Evolutionary conservation across 2,329 filamentous ascomycete species (phyloP), one percentile per base, ranked within the genome.

Genomic region (Dothistroma septosporum): DNA sequence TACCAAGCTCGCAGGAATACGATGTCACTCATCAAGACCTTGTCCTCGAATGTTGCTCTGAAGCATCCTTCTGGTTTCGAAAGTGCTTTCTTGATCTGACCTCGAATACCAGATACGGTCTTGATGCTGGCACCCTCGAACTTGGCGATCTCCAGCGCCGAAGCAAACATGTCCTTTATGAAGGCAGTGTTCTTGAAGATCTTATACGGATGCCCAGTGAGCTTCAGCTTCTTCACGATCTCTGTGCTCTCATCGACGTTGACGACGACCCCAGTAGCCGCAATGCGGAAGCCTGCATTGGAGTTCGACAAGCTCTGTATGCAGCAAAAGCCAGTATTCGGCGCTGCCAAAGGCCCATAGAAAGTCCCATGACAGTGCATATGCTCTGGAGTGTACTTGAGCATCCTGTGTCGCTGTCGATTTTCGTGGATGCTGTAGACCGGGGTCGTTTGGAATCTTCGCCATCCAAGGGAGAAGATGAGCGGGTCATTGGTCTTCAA

Each of bases 181-280:
- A 99, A 99, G 44, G 94, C 92, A 0, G 94, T 99, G 80, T 99
- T 99, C 78, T 96, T 96, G 85, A 95, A 97, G 76, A 97, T 95
- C 79, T 97, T 97, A 83, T 94, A 95, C 1, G 94, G 92, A 53
- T 86, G 83, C 62, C 94, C 94, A 0, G 92, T 97, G 53, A 99
- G 85, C 77, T 99, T 99, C 73, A 99, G 87, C 82, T 99, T 99
- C 84, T 99, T 99, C 76, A 99, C 94, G 66, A 99, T 97, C 75
- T 99, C 94, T 2, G 91, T 92, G 46, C 89, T 91, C 77, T 97
- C 92, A 74, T 99, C 94, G 21, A 99, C 94, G 72, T 88, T 92
- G 65, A 97, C 80, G 4, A 99, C 91, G 1, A 94, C 94, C 63
- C 94, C 94, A 0, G 92, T 97, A 2, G 94, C 95, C 10, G 94